Base-by-base conservation (phyloP, 2,329 filamentous ascomycete species). In the Cladosporium colombiae region DNA sequence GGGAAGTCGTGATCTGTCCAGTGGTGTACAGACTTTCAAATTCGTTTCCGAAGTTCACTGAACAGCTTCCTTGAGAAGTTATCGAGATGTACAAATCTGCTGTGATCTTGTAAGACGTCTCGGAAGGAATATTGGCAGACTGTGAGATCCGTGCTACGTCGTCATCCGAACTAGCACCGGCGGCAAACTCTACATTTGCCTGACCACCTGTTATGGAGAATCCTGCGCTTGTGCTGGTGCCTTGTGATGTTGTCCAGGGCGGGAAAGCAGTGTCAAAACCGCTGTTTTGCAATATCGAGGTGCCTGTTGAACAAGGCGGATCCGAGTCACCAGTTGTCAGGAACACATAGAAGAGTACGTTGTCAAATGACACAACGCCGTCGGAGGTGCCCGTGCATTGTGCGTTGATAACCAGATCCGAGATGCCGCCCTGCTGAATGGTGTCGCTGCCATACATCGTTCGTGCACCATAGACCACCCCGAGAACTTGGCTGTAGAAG, bases 391-490 rank as follows among this genome's bases (percentile, higher is more conserved):
- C 61, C 14, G 25, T 8, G 18, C 61, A 63, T 18, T 25, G 31
- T 6, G 35, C 61, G 6, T 46, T 56, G 33, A 63, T 23, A 23
- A 56, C 16, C 10, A 63, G 8, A 6, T 40, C 35, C 18, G 23
- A 18, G 13, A 56, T 46, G 35, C 49, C 33, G 25, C 50, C 61
- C 21, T 35, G 18, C 44, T 40, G 35, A n/a, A 35, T 56, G 18
- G 50, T 63, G 23, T 50, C 61, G 25, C 61, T 63, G 10, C 50
- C 50, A 16, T 63, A 63, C 7, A 63, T 56, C 18, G 23, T 33
- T 25, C 35, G 21, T 16, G 11, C 3, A 16, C 59, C 29, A n/a
- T 31, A 25, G 27, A 16, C 13, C n/a, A 25, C 35, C 16, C 23
- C 8, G 14, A 44, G 18, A 2, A 56, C 35, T 25, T 44, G 27